Evolutionary conservation across 805 yeast species (phyloP).

Genomic region (Metschnikowia baotianmanensis): DNA sequence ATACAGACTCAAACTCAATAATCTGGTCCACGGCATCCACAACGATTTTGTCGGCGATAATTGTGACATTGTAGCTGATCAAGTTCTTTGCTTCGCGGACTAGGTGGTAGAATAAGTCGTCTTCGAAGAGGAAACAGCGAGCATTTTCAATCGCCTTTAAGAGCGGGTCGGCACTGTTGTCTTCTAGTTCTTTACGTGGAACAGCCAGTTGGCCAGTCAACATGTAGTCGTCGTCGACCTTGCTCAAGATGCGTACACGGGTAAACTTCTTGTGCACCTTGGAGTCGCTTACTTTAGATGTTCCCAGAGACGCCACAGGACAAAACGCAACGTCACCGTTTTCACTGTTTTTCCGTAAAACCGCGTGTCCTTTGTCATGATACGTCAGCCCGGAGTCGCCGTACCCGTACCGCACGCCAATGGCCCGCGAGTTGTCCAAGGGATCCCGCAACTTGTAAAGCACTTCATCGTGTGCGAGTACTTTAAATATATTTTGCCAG

Average conservation of each 20-base stretch:
- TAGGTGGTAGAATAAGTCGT: slow-evolving; percentile 78
- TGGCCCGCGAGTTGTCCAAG: slow-evolving; percentile 42
- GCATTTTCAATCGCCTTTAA: slow-evolving; percentile 62
- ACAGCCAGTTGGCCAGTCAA: slow-evolving; percentile 52
- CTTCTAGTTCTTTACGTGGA: slow-evolving; percentile 13
- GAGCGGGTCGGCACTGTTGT: slow-evolving; percentile 16
- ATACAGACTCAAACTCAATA: slow-evolving; percentile 68
- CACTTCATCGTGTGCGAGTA: slow-evolving; percentile 51
- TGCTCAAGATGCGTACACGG: slow-evolving; percentile 56
- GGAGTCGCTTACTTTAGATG: slow-evolving; percentile 18
- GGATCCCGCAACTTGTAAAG: slow-evolving; percentile 66
- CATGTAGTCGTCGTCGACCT: slow-evolving; percentile 51
- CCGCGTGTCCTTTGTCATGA: slow-evolving; percentile 72
- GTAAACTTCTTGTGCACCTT: slow-evolving; percentile 44
- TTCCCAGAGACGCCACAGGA: slow-evolving; percentile 23
- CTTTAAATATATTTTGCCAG: slow-evolving; percentile 56
- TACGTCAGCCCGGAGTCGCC: slow-evolving; percentile 86
- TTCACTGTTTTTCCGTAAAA: slow-evolving; percentile 49
- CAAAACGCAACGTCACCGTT: slow-evolving; percentile 35
- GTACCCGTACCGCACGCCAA: slow-evolving; percentile 87
- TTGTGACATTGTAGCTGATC: slow-evolving; percentile 64
- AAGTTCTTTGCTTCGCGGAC: slow-evolving; percentile 71
- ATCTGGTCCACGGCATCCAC: slow-evolving; percentile 64
- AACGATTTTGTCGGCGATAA: slow-evolving; percentile 60
- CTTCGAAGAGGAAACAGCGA: slow-evolving; percentile 78